phyloP scores from a whole-genome alignment of 768 basidiomycete species.

The Mycena pura region DNA sequence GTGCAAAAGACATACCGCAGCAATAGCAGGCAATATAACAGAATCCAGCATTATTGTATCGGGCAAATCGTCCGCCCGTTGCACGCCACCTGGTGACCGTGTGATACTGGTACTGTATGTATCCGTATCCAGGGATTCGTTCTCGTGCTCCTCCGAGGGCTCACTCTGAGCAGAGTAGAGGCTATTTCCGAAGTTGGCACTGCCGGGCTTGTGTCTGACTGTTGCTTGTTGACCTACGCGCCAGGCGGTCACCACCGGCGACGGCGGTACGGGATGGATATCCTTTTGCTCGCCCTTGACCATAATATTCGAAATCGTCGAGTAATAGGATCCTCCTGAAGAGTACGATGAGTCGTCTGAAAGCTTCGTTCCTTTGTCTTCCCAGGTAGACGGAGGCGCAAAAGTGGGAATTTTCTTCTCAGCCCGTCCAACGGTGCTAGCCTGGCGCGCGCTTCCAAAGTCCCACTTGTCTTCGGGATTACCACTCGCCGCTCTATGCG shows the following conservation, averaged over 20 bases:
- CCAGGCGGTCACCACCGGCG: conserved; percentile 47
- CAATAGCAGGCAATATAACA: conserved; percentile 94
- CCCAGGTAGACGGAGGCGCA: conserved; percentile 80
- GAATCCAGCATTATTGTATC: conserved; percentile 96
- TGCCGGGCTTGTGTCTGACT: conserved; percentile 59
- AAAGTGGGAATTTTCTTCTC: conserved; percentile 61
- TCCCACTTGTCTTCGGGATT: conserved; percentile 93
- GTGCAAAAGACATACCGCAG: conserved; percentile 68
- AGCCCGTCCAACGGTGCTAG: conserved; percentile 71
- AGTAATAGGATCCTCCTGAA: conserved; percentile 42
- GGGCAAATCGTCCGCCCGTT: conserved; percentile 65
- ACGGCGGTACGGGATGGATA: conserved; percentile 64
- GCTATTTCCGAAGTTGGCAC: conserved; percentile 33
- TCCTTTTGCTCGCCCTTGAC: conserved; percentile 65
- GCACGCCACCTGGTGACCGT: conserved; percentile 46
- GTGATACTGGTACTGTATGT: conserved; percentile 53
- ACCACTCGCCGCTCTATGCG: conserved; percentile 59
- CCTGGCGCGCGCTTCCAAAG: conserved; percentile 93
- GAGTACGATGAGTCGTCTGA: conserved; percentile 48
- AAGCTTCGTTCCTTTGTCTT: conserved; percentile 67
- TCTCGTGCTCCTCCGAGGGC: conserved; percentile 69
- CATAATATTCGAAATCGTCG: conserved; percentile 50
- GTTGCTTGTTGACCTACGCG: conserved; percentile 68
- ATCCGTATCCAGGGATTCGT: conserved; percentile 62
- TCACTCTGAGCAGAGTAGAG: conserved; percentile 47